phyloP scores from a whole-genome alignment of 2,329 filamentous ascomycete genomes.

The Cladosporium oxysporum region DNA sequence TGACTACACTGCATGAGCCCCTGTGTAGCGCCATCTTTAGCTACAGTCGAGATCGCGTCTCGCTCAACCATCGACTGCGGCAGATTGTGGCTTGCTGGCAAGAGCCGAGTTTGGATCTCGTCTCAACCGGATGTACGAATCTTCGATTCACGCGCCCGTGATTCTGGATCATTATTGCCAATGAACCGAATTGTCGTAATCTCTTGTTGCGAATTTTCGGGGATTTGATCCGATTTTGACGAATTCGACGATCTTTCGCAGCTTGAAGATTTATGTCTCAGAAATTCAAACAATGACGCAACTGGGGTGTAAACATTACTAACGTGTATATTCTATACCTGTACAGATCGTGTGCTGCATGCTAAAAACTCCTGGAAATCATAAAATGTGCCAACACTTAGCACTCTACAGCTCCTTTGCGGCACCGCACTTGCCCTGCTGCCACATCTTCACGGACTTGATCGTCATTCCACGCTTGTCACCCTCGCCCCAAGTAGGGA shows the following conservation, averaged over 20 bases:
- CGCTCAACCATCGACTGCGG: conserved; percentile 4
- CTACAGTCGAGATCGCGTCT: not conserved
- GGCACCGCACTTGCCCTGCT: conserved; percentile 47
- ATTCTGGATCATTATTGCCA: not conserved
- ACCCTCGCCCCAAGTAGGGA: conserved; percentile 67
- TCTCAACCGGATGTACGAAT: not conserved
- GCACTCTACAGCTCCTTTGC: conserved; percentile 9
- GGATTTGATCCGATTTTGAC: not conserved
- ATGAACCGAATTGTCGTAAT: not conserved
- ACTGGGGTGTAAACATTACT: conserved; percentile 3
- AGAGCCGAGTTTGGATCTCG: not conserved
- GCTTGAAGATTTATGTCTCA: not conserved
- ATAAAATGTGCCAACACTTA: not conserved
- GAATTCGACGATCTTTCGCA: not conserved
- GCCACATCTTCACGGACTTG: conserved; percentile 69
- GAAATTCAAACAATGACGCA: not conserved
- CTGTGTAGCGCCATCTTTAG: conserved; percentile 3
- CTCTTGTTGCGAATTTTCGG: not conserved
- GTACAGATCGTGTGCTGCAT: not conserved
- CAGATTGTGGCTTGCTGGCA: not conserved
- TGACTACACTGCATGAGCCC: conserved; percentile 2
- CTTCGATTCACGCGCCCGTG: not conserved
- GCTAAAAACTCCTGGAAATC: conserved; percentile 6
- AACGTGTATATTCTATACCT: conserved; percentile 1
- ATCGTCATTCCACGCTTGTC: conserved; percentile 45